Evolutionary conservation across 257 asterid genomes (phyloP), one percentile per base, ranked within the genome.

Genomic region (Paulownia fortunei): DNA sequence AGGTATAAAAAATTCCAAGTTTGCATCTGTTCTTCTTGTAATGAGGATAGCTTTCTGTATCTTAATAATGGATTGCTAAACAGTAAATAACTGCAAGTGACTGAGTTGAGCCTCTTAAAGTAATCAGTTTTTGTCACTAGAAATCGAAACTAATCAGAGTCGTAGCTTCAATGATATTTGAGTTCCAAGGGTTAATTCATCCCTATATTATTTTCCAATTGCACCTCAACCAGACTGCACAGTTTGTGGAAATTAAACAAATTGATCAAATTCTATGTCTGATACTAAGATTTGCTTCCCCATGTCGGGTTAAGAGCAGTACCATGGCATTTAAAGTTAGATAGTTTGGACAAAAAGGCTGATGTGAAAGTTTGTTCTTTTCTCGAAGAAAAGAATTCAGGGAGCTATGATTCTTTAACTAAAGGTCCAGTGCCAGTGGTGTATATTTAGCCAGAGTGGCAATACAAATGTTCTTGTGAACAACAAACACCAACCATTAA

Each of bases 401-500:
- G n/a, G n/a, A n/a, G n/a, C 46, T 52, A 37, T 26, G 66, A 55
- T 41, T 41, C 61, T 68, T 68, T 24, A 49, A 49, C 42, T 32
- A 52, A 69, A 67, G 67, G 21, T 15, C 9, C 32, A 34, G n/a
- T 47, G 54, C 1, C 51, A 32, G 52, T 18, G 68, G 79, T 16
- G 21, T 64, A 79, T 61, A 15, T 12, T 37, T 18, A 47, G 39
- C n/a, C 30, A 58, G 16, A 5, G 11, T 30, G n/a, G 36, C n/a
- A 11, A 23, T 39, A 59, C 69, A 56, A 73, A 64, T 16, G 34
- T 11, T 76, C 24, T 2, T 10, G 37, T 16, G 30, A 46, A 27
- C 27, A 49, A 46, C 63, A 76, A 67, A 44, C 52, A 44, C 10
- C 36, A 18, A 10, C 21, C 72, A 80, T 69, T 51, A 15, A 27